Evolutionary conservation across 805 yeast species (phyloP), one percentile per base, ranked within the genome.

Genomic region (Wickerhamiella parazyma): DNA sequence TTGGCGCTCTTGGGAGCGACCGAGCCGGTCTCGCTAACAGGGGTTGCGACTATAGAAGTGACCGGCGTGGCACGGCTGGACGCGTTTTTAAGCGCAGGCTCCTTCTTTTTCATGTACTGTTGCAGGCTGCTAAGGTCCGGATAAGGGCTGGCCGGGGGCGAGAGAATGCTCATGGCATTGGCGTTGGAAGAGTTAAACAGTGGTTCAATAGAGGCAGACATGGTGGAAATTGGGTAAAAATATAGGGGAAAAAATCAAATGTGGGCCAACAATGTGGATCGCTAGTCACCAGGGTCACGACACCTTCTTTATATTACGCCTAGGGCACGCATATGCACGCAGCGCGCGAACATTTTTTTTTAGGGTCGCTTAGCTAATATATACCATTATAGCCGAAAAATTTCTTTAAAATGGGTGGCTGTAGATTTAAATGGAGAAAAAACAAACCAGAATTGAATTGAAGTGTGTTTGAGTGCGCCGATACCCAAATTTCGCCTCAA

Each of bases 101-200:
- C 24, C 19, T 24, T 26, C 17, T 17, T 12, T 34, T 39, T 39
- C 36, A 39, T 20, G 36, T 39, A 31, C 36, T 39, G 42, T 20
- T 39, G 42, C 19, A 39, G 29, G 17, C 42, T 39, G 21, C 29
- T 29, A 22, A 40, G 33, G 21, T 40, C 43, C 5, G 43, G 43
- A 40, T 40, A 40, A 18, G 43, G 43, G 18, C 43, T 40, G 3
- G 38, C 38, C 3, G 43, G 43, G 6, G 43, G 43, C 6, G 38
- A 33, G 6, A 40, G 17, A n/a, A 40, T 40, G 36, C 36, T 31
- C 28, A 31, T 33, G 8, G 41, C 24, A 29, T 29, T 38, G 35
- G 25, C 25, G 21, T 16, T 33, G 21, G 21, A 28, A 28, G 26
- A 5, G 11, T n/a, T 28, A 28, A 28, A 28, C 31, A 28, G 14